Evolutionary conservation across 2,329 filamentous ascomycete species (phyloP).

Genomic region (Amauroascus niger): DNA sequence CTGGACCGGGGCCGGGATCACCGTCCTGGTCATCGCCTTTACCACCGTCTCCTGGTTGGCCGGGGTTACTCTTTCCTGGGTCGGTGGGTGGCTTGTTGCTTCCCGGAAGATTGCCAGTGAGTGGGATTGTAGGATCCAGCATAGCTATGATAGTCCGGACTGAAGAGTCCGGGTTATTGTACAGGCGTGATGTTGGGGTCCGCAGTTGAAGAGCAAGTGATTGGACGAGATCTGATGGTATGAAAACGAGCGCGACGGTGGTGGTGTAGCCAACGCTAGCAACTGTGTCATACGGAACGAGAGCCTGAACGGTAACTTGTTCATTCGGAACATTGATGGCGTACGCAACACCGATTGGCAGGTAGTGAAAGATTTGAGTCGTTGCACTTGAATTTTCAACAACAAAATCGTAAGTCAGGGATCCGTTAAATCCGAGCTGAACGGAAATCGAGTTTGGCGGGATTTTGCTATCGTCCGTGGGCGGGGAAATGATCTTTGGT

Average conservation of each 20-base stretch:
- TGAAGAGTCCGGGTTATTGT: conserved; percentile 58
- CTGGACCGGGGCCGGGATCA: conserved; percentile 8
- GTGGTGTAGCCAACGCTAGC: conserved; percentile 64
- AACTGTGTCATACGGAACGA: conserved; percentile 68
- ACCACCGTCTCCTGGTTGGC: conserved; percentile 17
- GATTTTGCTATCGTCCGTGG: conserved; percentile 45
- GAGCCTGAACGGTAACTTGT: conserved; percentile 57
- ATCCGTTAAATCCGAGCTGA: conserved; percentile 73
- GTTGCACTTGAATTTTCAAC: conserved; percentile 60
- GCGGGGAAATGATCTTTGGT: conserved; percentile 66
- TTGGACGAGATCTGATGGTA: conserved; percentile 60
- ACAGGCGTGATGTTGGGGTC: conserved; percentile 62
- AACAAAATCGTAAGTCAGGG: conserved; percentile 77
- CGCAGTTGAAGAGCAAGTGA: conserved; percentile 59
- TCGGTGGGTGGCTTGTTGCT: conserved; percentile 17
- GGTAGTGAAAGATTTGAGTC: conserved; percentile 70
- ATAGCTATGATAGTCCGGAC: conserved; percentile 63
- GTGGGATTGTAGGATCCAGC: conserved; percentile 74
- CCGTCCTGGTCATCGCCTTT: conserved; percentile 20
- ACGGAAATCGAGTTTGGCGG: conserved; percentile 61
- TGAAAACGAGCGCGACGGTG: conserved; percentile 65
- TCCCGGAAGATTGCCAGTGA: conserved; percentile 35
- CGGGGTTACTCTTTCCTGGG: conserved; percentile 28
- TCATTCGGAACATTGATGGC: conserved; percentile 35
- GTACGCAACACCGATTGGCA: conserved; percentile 61